phyloP scores from a whole-genome alignment of 768 basidiomycete species.

The Psilocybe subaeruginosa region DNA sequence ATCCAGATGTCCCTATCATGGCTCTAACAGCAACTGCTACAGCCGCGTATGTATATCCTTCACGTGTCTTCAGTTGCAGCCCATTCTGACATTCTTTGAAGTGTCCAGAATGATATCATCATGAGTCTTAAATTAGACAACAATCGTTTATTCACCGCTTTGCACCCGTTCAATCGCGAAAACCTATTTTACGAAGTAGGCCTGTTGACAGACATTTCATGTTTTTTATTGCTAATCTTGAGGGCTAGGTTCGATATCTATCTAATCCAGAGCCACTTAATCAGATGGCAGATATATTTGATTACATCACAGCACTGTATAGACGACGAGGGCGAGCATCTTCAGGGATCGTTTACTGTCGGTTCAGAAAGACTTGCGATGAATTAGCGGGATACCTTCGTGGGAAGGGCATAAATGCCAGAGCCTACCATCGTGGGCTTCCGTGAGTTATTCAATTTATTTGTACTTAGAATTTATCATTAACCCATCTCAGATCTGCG shows the following conservation, averaged over 20 bases:
- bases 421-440: conserved; percentile 78
- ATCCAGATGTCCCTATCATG: conserved; percentile 79
- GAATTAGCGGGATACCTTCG: conserved; percentile 66
- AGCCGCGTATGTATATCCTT: conserved; percentile 44
- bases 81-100: conserved; percentile 27
- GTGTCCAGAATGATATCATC: conserved; percentile 78
- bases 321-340: conserved; percentile 59
- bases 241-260: conserved; percentile 62
- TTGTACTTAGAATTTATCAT: background rate
- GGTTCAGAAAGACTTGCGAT: conserved; percentile 68
- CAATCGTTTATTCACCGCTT: conserved; percentile 58
- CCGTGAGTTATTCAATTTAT: conserved; percentile 35
- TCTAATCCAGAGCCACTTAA: conserved; percentile 49
- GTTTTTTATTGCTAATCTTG: too few relatives aligned
- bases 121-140: conserved; percentile 61
- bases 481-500: conserved; percentile 34
- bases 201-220: background rate
- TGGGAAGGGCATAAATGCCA: conserved; percentile 65
- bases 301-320: conserved; percentile 69
- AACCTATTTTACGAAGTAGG: conserved; percentile 83
- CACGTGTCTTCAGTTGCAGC: too few relatives aligned
- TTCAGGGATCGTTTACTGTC: conserved; percentile 80
- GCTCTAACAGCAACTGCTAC: conserved; percentile 88
- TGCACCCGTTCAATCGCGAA: conserved; percentile 80
- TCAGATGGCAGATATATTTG: conserved; percentile 66